These are phyloP conservation scores for Saraca asoca DNA, from an alignment of 331 rosid species.

Conservation along the genomic window DNA sequence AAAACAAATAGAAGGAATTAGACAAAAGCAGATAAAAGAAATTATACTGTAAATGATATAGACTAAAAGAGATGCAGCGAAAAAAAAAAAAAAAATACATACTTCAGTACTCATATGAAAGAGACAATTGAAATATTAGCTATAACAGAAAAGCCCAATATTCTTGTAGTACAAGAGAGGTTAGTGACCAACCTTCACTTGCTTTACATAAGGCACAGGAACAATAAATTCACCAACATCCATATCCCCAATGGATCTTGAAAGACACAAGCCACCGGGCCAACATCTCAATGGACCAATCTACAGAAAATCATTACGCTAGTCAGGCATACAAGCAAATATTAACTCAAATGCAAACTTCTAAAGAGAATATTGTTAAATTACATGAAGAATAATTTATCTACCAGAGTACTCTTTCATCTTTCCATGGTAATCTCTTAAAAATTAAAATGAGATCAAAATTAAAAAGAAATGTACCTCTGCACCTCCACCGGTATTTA, in stretches of 20 bases:
- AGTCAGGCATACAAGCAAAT: constrained; percentile 31
- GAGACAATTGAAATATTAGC: constrained; percentile 24
- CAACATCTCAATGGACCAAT: constrained; percentile 98
- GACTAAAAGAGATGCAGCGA: constrained; percentile 12
- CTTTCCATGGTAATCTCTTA: too few species aligned
- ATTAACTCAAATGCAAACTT: constrained; percentile 17
- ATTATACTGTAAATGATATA: not conserved
- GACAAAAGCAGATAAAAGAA: constrained; percentile 8
- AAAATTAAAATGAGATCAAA: not conserved
- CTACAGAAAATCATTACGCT: constrained; percentile 46
- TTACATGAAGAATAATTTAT: not conserved
- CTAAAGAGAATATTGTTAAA: not conserved
- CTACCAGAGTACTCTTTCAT: too few species aligned
- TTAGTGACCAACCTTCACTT: constrained; percentile 74
- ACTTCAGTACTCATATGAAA: constrained; percentile 21
- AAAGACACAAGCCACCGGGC: constrained; percentile 99
- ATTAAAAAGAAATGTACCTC: constrained; percentile 59
- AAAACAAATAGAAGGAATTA: constrained; percentile 13
- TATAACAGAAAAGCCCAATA: constrained; percentile 28
- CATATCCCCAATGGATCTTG: constrained; percentile 95
- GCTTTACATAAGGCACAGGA: constrained; percentile 94
- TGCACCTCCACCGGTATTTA: constrained; percentile 97
- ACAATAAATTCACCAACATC: constrained; percentile 92
- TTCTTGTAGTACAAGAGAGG: constrained; percentile 13
- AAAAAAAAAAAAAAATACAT: constrained; percentile 10